phyloP scores from a whole-genome alignment of 768 basidiomycete species.

The Tricholoma sp. region DNA sequence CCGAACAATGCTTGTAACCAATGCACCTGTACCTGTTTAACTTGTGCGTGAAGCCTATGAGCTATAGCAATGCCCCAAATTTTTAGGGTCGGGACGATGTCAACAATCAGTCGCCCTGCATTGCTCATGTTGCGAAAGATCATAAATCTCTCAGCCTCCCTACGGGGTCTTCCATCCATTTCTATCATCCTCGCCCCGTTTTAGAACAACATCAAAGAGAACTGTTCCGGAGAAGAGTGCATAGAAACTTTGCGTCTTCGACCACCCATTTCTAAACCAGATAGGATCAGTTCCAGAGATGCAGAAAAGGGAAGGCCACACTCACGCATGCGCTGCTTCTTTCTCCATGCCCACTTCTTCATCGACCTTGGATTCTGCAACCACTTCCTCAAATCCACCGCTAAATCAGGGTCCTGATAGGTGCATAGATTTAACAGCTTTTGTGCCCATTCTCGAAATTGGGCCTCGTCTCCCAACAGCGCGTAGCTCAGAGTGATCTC shows the following conservation, averaged over 20 bases:
- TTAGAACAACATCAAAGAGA: background rate
- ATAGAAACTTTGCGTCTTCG: background rate
- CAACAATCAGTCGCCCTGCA: background rate
- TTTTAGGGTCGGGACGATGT: background rate
- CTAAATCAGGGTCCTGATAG: slow-evolving; percentile 22
- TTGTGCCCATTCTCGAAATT: slow-evolving; percentile 32
- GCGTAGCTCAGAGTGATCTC: slow-evolving; percentile 40
- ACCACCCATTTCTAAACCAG: background rate
- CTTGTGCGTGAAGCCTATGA: background rate
- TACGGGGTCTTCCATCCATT: background rate
- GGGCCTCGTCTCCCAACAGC: slow-evolving; percentile 31
- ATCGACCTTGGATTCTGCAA: slow-evolving; percentile 25
- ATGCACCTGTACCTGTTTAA: background rate
- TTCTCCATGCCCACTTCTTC: slow-evolving; percentile 40
- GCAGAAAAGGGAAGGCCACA: slow-evolving; percentile 2
- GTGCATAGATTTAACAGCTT: slow-evolving; percentile 21
- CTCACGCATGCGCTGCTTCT: slow-evolving; percentile 32
- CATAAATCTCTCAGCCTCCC: background rate
- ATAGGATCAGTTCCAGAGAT: background rate
- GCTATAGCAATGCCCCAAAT: background rate
- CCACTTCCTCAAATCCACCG: slow-evolving; percentile 24
- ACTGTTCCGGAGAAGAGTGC: background rate
- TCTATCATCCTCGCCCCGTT: background rate
- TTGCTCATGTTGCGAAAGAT: background rate
- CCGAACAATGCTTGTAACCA: too few relatives aligned